Evolutionary conservation across 768 basidiomycete genomes (phyloP), one percentile per base, ranked within the genome.

Genomic region (Pisolithus sp.): DNA sequence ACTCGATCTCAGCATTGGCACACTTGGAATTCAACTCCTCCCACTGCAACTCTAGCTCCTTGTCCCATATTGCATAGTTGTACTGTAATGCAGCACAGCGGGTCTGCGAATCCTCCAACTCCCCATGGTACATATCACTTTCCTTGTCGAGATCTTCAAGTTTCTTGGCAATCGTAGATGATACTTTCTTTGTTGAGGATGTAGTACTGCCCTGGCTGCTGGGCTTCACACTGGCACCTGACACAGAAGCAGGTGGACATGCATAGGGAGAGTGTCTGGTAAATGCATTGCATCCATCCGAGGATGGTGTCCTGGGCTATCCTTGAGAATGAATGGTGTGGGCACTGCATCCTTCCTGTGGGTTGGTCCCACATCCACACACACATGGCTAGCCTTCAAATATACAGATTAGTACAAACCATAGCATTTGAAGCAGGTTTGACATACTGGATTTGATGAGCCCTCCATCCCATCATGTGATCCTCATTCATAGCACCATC

Each of bases 11-110:
- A 8, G 46, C 46, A 42, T 53, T 53, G 23, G 52, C 28, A 26
- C 26, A 20, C 8, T 48, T 38, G 0, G 17, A 2, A 15, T 24
- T 53, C 15, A 47, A 46, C 41, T 38, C 52, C 5, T 48, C 41
- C n/a, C 28, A 41, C 34, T 55, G 50, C 2, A 48, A 38, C 3
- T 51, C 42, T 2, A 55, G 54, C 20, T 55, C 40, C 24, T 55
- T 38, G 15, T 55, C 51, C 36, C 26, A 5, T 38, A 55, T 34
- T 2, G 8, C 17, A 20, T 51, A 55, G 15, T 55, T 48, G 12
- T 36, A 18, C 8, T 12, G 1, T 21, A 55, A 7, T 34, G 46
- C 40, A 23, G 13, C 36, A 13, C 6, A n/a, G 8, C 24, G 37
- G 10, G 46, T 17, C n/a, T 17, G n/a, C 2, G 12, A 9, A 17